phyloP scores from a whole-genome alignment of 495 filamentous ascomycete genomes.

The Tetracladium setigerum region DNA sequence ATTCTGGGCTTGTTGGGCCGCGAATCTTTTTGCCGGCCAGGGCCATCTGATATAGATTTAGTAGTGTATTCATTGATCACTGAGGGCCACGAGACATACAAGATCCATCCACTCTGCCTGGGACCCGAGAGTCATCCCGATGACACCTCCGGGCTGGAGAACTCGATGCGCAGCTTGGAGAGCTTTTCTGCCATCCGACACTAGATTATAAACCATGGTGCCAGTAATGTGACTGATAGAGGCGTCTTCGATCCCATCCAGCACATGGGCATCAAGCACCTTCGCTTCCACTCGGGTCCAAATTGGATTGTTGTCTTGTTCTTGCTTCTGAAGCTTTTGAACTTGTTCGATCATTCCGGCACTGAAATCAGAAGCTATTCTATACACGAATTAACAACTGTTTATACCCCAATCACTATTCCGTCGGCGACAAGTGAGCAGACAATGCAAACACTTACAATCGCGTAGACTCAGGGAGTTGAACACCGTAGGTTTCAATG shows the following conservation, averaged over 20 bases:
- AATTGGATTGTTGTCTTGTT: neutral
- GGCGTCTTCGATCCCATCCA: neutral
- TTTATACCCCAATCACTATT: too few species aligned
- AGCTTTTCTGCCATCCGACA: neutral
- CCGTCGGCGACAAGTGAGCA: too few species aligned
- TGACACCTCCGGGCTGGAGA: neutral
- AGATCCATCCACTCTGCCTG: conserved; percentile 2
- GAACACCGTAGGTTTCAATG: neutral
- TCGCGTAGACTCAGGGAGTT: neutral
- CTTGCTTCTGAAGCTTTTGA: neutral
- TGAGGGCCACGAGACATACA: neutral
- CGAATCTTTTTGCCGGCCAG: neutral
- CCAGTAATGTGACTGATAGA: conserved; percentile 3
- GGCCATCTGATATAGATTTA: too few species aligned
- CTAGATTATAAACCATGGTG: neutral
- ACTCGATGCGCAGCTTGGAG: conserved; percentile 1
- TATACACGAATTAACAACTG: too few species aligned
- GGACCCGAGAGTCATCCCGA: neutral
- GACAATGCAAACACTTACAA: neutral
- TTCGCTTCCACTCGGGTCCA: conserved; percentile 1
- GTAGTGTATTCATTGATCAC: too few species aligned
- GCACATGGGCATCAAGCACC: neutral
- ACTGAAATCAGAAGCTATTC: conserved; percentile 4
- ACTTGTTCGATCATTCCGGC: conserved; percentile 4
- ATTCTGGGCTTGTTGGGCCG: neutral